Percentiles rank a stretch among this genome's conserved stretches.
Conservation (phyloP, 768 basidiomycete species). For the Neoboletus brunneissimus region DNA sequence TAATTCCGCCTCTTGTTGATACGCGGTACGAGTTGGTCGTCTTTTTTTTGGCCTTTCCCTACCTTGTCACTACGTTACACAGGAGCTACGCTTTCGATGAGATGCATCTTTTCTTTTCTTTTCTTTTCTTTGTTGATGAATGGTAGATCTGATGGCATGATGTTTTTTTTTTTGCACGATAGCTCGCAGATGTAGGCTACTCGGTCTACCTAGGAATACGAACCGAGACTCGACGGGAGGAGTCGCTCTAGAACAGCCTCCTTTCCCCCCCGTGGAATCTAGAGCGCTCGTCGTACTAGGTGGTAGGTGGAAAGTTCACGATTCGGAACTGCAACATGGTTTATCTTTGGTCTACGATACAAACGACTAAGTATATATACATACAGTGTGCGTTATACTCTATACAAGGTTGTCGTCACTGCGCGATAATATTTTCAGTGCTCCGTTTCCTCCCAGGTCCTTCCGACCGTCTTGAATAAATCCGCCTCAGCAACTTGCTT, state of each 20-base stretch:
- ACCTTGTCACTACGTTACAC: neutral
- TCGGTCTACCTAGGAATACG: too few relatives aligned
- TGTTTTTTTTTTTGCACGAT: neutral
- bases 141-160: neutral
- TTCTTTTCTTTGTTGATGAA: neutral
- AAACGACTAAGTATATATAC: neutral
- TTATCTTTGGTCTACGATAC: conserved; percentile 4
- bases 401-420: neutral
- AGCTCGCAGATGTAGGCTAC: neutral
- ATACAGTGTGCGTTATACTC: neutral
- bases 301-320: too few relatives aligned
- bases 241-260: too few relatives aligned
- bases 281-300: too few relatives aligned
- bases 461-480: conserved; percentile 79
- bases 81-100: neutral
- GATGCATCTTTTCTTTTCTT: neutral
- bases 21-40: neutral
- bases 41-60: neutral
- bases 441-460: conserved; percentile 89
- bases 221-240: too few relatives aligned
- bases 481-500: conserved; percentile 77
- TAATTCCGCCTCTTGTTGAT: neutral
- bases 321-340: too few relatives aligned
- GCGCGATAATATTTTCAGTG: conserved; percentile 45
- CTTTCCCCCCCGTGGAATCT: too few relatives aligned